Base-by-base conservation (phyloP, 176 grass and related monocot genomes). In the Oryza longistaminata region DNA sequence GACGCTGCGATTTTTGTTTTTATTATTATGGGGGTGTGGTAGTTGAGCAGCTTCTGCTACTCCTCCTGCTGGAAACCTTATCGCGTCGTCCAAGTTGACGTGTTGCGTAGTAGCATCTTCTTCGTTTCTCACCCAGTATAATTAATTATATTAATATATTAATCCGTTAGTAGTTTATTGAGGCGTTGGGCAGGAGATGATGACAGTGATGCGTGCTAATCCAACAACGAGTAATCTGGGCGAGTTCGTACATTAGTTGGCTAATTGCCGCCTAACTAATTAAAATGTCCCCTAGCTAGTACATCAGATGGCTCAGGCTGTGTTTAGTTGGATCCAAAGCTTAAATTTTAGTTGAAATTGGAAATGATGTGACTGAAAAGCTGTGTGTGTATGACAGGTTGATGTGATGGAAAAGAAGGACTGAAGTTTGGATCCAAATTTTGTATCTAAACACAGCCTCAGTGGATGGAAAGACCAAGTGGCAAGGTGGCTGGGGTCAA, bases 221-320 rank as follows among this genome's bases (percentile, higher is more conserved):
- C 78, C 8, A 12, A 27, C 27, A 27, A 25, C 24, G 6, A 0
- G 16, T 24, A 39, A 84, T 75, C 25, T 58, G 53, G 48, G 26
- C 1, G 8, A 3, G 37, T 6, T 46, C 22, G 25, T 34, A 21
- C 45, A 37, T 42, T 21, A 24, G 25, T 42, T 14, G 55, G 26
- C 26, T 24, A 44, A 66, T 75, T 33, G 82, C 82, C 7, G 71
- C 71, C 69, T 66, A 83, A 65, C 52, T 14, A 83, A 65, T 37
- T 14, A 2, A 31, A 9, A 27, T 27, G 27, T 19, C 49, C 34
- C 49, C 21, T 53, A 4, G 27, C 21, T 53, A n/a, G n/a, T n/a
- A 31, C 2, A 31, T 31, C 29, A 31, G 9, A 58, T 34, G 16
- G 25, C 14, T 35, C 26, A 6, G 48, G n/a, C n/a, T n/a, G n/a